phyloP scores from a whole-genome alignment of 352 stramenopile genomes.

The Pythium coloratum region DNA sequence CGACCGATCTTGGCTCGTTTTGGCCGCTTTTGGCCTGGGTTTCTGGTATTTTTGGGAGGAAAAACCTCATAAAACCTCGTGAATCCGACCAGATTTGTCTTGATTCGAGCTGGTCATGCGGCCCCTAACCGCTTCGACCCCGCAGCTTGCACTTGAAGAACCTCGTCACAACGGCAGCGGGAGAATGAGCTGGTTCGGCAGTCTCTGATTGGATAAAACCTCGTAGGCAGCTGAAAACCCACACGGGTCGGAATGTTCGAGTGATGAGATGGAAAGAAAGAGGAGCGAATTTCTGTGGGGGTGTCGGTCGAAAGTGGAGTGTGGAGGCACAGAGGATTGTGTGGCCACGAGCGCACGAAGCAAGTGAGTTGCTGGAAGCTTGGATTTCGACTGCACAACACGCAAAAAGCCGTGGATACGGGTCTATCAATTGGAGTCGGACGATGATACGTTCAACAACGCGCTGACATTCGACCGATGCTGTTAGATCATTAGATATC shows the following conservation, averaged over 20 bases:
- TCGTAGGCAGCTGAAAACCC: background rate
- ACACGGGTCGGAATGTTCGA: background rate
- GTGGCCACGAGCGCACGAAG: background rate
- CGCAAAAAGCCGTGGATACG: background rate
- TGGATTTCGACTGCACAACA: too few species aligned
- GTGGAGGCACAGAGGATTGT: background rate
- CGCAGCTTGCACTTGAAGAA: slow-evolving; percentile 29
- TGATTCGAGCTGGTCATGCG: background rate
- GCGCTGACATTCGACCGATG: too few species aligned
- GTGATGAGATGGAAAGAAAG: background rate
- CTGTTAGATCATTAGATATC: background rate
- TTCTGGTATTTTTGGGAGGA: slow-evolving; percentile 15
- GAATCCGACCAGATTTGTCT: slow-evolving; percentile 1
- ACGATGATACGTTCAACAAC: background rate
- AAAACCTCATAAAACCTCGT: slow-evolving; percentile 21
- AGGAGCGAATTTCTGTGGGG: background rate
- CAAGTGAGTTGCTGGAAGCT: background rate
- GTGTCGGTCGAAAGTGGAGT: background rate
- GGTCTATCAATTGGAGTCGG: background rate
- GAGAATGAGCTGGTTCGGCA: slow-evolving; percentile 4
- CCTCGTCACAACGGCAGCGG: slow-evolving; percentile 3
- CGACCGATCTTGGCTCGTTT: slow-evolving; percentile 1
- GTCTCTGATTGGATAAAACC: background rate
- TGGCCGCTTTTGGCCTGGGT: background rate
- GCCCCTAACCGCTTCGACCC: slow-evolving; percentile 23